These are phyloP conservation scores for Penicillium corylophilum DNA, from an alignment of 2,329 filamentous ascomycete species.

Conservation along the genomic window DNA sequence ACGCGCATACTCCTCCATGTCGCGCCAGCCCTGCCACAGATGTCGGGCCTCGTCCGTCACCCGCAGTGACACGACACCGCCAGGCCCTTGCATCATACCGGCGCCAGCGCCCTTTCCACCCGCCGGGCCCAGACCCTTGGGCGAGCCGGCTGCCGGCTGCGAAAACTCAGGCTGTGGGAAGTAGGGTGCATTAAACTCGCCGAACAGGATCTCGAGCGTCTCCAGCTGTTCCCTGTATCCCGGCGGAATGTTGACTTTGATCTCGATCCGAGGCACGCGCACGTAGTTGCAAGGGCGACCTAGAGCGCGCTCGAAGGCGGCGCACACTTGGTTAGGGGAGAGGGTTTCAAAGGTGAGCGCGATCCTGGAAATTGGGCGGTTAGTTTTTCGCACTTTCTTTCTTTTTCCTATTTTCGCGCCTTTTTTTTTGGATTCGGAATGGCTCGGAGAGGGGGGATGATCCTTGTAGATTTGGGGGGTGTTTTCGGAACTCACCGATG, in stretches of 20 bases:
- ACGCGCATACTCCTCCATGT: constrained; percentile 88
- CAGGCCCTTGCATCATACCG: constrained; percentile 50
- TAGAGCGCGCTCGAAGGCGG: constrained; percentile 74
- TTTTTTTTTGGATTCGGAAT: too few species aligned
- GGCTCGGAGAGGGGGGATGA: not conserved
- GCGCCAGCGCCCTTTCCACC: constrained; percentile 42
- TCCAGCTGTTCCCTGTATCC: constrained; percentile 89
- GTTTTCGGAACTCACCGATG: constrained; percentile 55
- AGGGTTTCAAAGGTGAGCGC: constrained; percentile 89
- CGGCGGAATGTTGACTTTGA: constrained; percentile 79
- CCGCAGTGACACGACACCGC: constrained; percentile 61
- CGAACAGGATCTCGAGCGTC: constrained; percentile 60
- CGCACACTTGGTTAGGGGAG: constrained; percentile 77
- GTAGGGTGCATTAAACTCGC: constrained; percentile 60
- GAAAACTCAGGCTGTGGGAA: constrained; percentile 61
- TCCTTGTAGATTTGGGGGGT: not conserved
- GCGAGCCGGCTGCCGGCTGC: constrained; percentile 38
- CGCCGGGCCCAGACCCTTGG: constrained; percentile 38
- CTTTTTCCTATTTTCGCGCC: too few species aligned
- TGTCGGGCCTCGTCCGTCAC: constrained; percentile 74
- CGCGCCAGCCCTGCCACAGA: constrained; percentile 87
- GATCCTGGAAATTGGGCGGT: constrained; percentile 56
- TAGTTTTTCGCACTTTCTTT: constrained; percentile 5
- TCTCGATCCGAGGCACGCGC: constrained; percentile 69
- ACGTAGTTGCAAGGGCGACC: constrained; percentile 76